Conservation (phyloP, 164 flowering plant genomes). For the Umbilicus rupestris region DNA sequence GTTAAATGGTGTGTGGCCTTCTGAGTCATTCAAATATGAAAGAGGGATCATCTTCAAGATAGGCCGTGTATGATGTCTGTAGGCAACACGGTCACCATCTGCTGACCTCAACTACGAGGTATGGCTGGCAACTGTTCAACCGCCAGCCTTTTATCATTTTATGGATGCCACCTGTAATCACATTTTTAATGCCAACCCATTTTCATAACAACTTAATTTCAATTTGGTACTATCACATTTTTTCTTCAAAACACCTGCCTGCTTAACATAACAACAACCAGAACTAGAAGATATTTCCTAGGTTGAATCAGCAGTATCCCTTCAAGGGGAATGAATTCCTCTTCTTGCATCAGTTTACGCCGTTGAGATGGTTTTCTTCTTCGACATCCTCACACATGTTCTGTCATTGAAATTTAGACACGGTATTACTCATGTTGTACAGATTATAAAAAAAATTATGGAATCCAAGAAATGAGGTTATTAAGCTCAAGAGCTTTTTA, state of each 20-base stretch:
- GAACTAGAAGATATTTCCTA: too few species aligned
- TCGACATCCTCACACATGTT: slow-evolving; percentile 93
- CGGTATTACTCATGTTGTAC: neutral
- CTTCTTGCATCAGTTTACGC: slow-evolving; percentile 94
- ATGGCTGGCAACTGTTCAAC: neutral
- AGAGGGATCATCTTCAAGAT: neutral
- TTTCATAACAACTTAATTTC: too few species aligned
- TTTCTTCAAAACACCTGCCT: too few species aligned
- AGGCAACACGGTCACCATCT: neutral
- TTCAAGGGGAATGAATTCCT: too few species aligned
- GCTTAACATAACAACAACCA: too few species aligned
- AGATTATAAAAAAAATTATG: too few species aligned
- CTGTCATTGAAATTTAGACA: slow-evolving; percentile 29
- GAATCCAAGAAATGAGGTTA: neutral
- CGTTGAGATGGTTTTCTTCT: slow-evolving; percentile 86
- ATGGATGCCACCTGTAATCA: too few species aligned
- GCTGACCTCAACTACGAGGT: neutral
- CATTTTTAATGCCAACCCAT: too few species aligned
- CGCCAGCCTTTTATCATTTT: neutral
- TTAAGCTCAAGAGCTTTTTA: slow-evolving; percentile 5
- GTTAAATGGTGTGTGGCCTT: neutral
- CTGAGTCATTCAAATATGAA: slow-evolving; percentile 1
- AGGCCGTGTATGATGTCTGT: neutral
- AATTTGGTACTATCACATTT: too few species aligned
- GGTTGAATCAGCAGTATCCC: too few species aligned